These are phyloP conservation scores for Cercospora sojina DNA, from an alignment of 2,329 filamentous ascomycete genomes.

Conservation along the genomic window DNA sequence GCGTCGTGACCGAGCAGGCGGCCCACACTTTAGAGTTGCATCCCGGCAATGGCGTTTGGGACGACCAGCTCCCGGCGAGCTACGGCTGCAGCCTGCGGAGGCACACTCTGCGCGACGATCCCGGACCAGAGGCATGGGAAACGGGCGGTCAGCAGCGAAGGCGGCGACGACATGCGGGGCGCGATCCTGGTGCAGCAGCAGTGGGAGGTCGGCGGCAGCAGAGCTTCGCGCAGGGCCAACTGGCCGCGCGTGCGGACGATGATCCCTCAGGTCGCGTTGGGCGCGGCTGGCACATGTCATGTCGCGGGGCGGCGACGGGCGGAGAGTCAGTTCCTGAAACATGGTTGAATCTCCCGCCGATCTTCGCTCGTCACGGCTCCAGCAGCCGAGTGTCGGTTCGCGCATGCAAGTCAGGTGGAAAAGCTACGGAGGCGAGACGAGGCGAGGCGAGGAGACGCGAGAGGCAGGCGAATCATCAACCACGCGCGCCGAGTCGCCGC, in stretches of 20 bases:
- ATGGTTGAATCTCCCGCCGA: conserved; percentile 19
- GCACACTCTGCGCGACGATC: neutral
- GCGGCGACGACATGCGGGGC: neutral
- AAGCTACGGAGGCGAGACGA: conserved; percentile 11
- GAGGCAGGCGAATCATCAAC: neutral
- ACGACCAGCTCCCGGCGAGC: conserved; percentile 6
- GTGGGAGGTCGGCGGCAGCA: neutral
- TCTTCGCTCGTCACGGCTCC: conserved; percentile 15
- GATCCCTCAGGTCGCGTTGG: neutral
- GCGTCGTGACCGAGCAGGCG: neutral
- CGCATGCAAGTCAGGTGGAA: conserved; percentile 15
- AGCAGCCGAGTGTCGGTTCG: conserved; percentile 15
- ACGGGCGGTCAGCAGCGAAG: conserved; percentile 7
- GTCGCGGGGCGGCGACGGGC: conserved; percentile 5
- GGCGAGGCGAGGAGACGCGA: conserved; percentile 8
- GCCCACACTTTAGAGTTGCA: conserved; percentile 9
- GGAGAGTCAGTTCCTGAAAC: conserved; percentile 19
- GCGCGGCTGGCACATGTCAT: conserved; percentile 14
- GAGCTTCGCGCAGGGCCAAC: neutral
- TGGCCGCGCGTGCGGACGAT: neutral
- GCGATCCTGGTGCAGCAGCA: neutral
- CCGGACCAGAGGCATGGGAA: conserved; percentile 4
- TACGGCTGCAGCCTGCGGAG: conserved; percentile 9
- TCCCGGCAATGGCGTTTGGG: conserved; percentile 8
- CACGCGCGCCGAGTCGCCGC: conserved; percentile 10